These are phyloP conservation scores for Metroxylon sagu DNA, from an alignment of 176 grass and related monocot species.

Conservation along the genomic window DNA sequence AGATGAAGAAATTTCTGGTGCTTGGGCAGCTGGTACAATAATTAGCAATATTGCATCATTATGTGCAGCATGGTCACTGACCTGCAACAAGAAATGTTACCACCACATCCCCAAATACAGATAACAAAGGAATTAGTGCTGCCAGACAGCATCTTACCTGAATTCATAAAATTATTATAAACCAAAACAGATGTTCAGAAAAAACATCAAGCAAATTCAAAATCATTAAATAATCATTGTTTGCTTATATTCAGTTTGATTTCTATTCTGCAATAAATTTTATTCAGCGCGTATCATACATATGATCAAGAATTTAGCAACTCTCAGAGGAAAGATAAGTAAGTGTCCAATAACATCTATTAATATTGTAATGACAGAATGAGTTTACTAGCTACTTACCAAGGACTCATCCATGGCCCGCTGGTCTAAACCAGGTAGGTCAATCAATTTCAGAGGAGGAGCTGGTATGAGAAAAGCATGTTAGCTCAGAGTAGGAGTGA, in stretches of 20 bases:
- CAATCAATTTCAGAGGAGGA: slow-evolving; percentile 94
- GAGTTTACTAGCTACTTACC: slow-evolving; percentile 31
- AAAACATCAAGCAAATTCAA: slow-evolving; percentile 2
- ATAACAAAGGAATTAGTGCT: background rate
- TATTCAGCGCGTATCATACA: too few species aligned
- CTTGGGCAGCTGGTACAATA: slow-evolving; percentile 88
- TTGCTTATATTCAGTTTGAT: too few species aligned
- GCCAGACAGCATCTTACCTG: too few species aligned
- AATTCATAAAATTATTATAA: too few species aligned
- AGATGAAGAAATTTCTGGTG: slow-evolving; percentile 83
- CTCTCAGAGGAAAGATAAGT: background rate
- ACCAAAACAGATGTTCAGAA: background rate
- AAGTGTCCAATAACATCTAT: background rate
- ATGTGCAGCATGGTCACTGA: slow-evolving; percentile 74
- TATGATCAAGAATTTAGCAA: too few species aligned
- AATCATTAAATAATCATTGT: too few species aligned
- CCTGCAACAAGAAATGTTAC: slow-evolving; percentile 47
- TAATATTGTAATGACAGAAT: background rate
- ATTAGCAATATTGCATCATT: slow-evolving; percentile 94
- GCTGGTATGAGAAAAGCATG: slow-evolving; percentile 32
- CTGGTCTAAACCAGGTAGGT: slow-evolving; percentile 96
- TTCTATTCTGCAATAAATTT: too few species aligned
- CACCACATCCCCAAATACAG: slow-evolving; percentile 3
- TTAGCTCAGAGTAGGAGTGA: slow-evolving; percentile 14
- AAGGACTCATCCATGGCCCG: slow-evolving; percentile 76